These are phyloP conservation scores for Rhinocladiella similis DNA, from an alignment of 2,329 filamentous ascomycete genomes.

Conservation along the genomic window DNA sequence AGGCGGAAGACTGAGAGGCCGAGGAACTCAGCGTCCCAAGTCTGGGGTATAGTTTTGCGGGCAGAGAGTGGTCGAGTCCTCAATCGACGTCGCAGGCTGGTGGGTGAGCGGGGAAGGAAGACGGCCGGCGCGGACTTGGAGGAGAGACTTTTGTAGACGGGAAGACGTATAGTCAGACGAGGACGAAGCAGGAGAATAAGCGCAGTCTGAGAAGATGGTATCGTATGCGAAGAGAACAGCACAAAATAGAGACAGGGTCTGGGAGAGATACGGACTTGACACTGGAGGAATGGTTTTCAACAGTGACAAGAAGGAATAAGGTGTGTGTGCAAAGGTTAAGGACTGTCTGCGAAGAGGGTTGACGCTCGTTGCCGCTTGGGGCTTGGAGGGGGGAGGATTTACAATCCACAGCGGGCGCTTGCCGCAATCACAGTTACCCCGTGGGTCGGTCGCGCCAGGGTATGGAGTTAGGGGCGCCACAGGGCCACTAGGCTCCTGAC, in stretches of 20 bases:
- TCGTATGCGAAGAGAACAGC: background rate
- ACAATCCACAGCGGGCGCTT: conserved; percentile 1
- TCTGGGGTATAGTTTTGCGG: background rate
- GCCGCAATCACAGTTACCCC: background rate
- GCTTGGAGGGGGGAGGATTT: conserved; percentile 1
- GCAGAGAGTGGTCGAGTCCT: background rate
- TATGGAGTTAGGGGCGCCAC: background rate
- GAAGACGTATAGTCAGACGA: background rate
- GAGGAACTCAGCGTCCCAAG: conserved; percentile 4
- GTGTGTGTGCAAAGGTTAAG: background rate
- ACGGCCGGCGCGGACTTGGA: background rate
- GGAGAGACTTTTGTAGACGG: background rate
- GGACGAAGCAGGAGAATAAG: background rate
- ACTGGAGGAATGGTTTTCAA: background rate
- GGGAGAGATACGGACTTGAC: too few relatives aligned
- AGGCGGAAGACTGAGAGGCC: conserved; percentile 7
- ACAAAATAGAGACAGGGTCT: too few relatives aligned
- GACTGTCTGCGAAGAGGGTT: background rate
- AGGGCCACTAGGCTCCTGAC: too few relatives aligned
- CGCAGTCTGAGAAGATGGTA: background rate
- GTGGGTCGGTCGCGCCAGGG: background rate
- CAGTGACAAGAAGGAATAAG: background rate
- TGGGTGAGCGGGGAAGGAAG: background rate
- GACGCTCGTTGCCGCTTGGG: background rate
- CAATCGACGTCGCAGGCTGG: background rate